Evolutionary conservation across 441 rosid species (phyloP), one percentile per base, ranked within the genome.

Genomic region (Dalechampia spathulata): DNA sequence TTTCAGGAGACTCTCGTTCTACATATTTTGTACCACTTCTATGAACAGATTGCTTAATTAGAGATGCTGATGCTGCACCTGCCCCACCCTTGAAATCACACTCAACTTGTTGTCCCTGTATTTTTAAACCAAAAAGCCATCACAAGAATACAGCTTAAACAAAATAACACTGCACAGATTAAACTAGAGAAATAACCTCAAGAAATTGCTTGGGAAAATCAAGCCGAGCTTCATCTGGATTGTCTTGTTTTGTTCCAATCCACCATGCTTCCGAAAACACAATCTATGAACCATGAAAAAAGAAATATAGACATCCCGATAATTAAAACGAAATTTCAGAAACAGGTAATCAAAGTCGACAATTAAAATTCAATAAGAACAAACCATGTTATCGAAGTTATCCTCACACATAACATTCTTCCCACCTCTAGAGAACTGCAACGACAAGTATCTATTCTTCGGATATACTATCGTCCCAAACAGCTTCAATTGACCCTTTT

Each of bases 181-280:
- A 34, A 6, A 55, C 49, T 36, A 55, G 28, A 49, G 60, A 72
- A 50, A 51, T 54, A 77, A 85, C 96, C 98, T 81, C 76, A 70
- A 65, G 51, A 26, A 88, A 42, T 57, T 85, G 92, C 64, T 83
- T 68, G 32, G 96, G 99, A 64, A 92, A 86, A 32, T 85, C 87
- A 52, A 92, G 90, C 2, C 70, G 76, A 1, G 66, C 77, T 79
- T 92, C 97, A 30, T 83, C 86, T 0, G 90, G 97, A 58, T 89
- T 92, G n/a, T 92, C 87, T 23, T 86, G 94, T 70, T 80, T 78
- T 22, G 72, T 86, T 38, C 99, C 99, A 72, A 92, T 83, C 99
- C 96, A 92, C 94, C 96, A 86, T 51, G 83, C 90, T 49, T 92
- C 96, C 61, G 99, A 80, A 74, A 89, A 92, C 43, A 85, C 89